These are phyloP conservation scores for Pelagophyceae sp. DNA, from an alignment of 352 stramenopile species.

Conservation along the genomic window DNA sequence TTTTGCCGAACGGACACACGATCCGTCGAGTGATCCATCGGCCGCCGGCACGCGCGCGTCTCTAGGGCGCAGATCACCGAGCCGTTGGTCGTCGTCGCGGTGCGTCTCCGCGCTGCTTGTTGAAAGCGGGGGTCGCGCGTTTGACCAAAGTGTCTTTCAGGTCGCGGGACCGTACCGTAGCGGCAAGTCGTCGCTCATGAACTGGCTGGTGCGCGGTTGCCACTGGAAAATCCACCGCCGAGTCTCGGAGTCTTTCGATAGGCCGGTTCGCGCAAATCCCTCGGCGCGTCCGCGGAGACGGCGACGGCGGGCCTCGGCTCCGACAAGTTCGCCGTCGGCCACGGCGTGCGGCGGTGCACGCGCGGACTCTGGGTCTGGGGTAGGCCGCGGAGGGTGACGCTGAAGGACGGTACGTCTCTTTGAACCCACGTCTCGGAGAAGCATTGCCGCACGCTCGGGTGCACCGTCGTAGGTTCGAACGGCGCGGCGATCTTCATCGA, in stretches of 20 bases:
- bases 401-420: neutral
- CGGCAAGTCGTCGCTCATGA: slow-evolving; percentile 14
- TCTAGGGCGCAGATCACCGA: neutral
- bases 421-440: too few relatives aligned
- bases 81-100: neutral
- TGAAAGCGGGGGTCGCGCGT: neutral
- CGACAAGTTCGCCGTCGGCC: neutral
- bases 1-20: neutral
- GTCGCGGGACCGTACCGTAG: neutral
- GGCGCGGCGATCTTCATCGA: neutral
- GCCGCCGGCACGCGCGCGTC: neutral
- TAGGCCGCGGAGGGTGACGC: neutral
- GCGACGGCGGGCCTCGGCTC: neutral
- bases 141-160: too few relatives aligned
- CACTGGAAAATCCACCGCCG: too few relatives aligned
- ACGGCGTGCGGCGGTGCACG: neutral
- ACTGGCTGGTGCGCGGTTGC: too few relatives aligned
- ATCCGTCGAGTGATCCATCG: neutral
- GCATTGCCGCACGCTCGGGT: too few relatives aligned
- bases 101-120: neutral
- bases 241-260: too few relatives aligned
- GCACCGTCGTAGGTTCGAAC: neutral
- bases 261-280: too few relatives aligned
- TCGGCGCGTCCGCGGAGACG: too few relatives aligned
- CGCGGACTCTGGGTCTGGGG: neutral